Percentiles rank a stretch among this genome's conserved stretches.
These are phyloP conservation scores for Aspergillus sp. DNA, from an alignment of 2,329 filamentous ascomycete species.

Conservation along the genomic window DNA sequence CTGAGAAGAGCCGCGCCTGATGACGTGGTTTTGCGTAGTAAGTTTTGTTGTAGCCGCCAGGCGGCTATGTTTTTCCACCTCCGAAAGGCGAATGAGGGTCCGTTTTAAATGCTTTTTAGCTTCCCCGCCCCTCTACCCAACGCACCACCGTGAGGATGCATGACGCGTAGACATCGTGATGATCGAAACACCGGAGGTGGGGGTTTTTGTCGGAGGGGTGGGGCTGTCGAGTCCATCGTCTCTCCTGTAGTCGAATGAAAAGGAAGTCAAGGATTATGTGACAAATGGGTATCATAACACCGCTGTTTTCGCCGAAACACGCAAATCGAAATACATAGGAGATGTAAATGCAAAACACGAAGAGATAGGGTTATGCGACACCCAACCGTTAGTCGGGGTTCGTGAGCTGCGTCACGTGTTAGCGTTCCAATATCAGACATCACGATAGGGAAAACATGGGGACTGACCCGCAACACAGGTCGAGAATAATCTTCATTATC, in stretches of 20 bases:
- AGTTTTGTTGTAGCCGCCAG: not conserved
- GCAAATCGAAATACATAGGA: slow-evolving; percentile 30
- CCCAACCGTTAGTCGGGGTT: slow-evolving; percentile 36
- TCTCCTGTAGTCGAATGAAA: slow-evolving; percentile 17
- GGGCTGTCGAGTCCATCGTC: slow-evolving; percentile 12
- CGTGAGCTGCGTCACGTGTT: slow-evolving; percentile 30
- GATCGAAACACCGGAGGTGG: not conserved
- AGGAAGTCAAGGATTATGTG: slow-evolving; percentile 30
- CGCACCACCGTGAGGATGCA: not conserved
- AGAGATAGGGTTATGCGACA: slow-evolving; percentile 13
- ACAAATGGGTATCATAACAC: slow-evolving; percentile 45
- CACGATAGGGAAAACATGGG: not conserved
- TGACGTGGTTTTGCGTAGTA: not conserved
- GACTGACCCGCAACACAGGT: slow-evolving; percentile 46
- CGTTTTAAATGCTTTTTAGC: not conserved
- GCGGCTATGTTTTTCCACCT: not conserved
- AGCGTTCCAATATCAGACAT: slow-evolving; percentile 11
- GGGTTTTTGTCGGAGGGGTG: not conserved
- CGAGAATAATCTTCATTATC: slow-evolving; percentile 53
- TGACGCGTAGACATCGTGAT: slow-evolving; percentile 2
- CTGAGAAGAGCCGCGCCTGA: not conserved
- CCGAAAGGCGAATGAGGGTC: not conserved
- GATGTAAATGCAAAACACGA: slow-evolving; percentile 18
- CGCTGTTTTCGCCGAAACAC: slow-evolving; percentile 34
- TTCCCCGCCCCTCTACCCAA: not conserved